Evolutionary conservation across 1,284 basidiomycete genomes (phyloP).

Genomic region (Mycosarcoma maydis): DNA sequence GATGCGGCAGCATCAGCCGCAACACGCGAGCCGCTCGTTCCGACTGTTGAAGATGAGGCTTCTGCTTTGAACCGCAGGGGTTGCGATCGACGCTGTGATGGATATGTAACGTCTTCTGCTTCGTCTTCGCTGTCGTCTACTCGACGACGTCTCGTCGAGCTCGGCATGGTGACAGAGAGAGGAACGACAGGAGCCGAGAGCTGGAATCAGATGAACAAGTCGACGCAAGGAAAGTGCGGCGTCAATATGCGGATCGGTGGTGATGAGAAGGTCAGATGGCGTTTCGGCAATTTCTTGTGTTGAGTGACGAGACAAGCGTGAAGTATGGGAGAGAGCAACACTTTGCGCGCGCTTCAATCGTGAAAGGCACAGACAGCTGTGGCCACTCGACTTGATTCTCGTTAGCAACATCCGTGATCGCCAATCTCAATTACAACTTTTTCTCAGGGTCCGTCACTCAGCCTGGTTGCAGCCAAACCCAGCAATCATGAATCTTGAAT

Average conservation of each 20-base stretch:
- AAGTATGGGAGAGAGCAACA: neutral
- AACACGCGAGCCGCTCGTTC: conserved; percentile 6
- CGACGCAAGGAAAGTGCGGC: too few relatives aligned
- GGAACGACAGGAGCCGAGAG: too few relatives aligned
- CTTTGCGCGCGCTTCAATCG: neutral
- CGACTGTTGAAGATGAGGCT: conserved; percentile 5
- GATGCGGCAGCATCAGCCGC: neutral
- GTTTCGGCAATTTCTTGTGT: too few relatives aligned
- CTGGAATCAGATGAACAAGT: too few relatives aligned
- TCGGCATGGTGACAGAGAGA: conserved; percentile 12
- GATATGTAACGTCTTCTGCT: conserved; percentile 7
- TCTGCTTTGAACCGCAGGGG: too few relatives aligned
- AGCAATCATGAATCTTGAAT: neutral
- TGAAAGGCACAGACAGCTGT: too few relatives aligned
- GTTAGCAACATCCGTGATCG: too few relatives aligned
- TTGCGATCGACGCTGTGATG: conserved; percentile 18
- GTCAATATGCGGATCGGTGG: too few relatives aligned
- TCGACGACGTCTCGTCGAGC: conserved; percentile 21
- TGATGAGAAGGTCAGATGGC: too few relatives aligned
- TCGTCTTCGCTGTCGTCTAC: conserved; percentile 26
- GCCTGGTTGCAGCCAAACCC: too few relatives aligned
- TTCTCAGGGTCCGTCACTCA: conserved; percentile 5
- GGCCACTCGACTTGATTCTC: too few relatives aligned
- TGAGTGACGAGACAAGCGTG: neutral
- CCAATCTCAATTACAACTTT: conserved; percentile 1